Conservation (phyloP, 2,329 filamentous ascomycete genomes). For the Fusarium kyushuense region DNA sequence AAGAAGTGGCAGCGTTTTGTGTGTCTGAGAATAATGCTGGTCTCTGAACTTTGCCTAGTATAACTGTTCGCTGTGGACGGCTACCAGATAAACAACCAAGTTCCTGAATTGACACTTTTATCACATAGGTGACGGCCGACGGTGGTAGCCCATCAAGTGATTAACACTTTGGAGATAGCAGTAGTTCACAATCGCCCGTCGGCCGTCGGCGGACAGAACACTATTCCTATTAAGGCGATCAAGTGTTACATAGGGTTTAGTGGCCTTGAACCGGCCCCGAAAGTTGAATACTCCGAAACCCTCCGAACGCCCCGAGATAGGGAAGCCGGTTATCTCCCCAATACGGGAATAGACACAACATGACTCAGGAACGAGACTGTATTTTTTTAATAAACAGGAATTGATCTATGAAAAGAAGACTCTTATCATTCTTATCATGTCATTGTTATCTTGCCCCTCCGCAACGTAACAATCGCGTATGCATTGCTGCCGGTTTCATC, state of each 20-base stretch:
- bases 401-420: background rate
- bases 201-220: constrained; percentile 13
- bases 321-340: background rate
- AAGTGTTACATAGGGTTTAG: background rate
- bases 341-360: background rate
- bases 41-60: too few relatives aligned
- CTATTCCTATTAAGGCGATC: background rate
- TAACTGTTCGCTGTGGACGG: too few relatives aligned
- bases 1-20: too few relatives aligned
- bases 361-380: background rate
- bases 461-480: background rate
- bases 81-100: background rate
- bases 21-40: too few relatives aligned
- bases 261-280: background rate
- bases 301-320: background rate
- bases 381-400: background rate
- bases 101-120: background rate
- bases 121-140: background rate
- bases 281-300: background rate
- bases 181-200: background rate
- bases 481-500: background rate
- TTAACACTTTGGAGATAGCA: background rate
- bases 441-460: background rate
- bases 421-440: background rate
- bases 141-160: background rate